A percentile compares a stretch with the other conserved stretches of the same genome.
These are phyloP conservation scores for Suhomyces canberraensis DNA, from an alignment of 805 yeast genomes.

Conservation along the genomic window DNA sequence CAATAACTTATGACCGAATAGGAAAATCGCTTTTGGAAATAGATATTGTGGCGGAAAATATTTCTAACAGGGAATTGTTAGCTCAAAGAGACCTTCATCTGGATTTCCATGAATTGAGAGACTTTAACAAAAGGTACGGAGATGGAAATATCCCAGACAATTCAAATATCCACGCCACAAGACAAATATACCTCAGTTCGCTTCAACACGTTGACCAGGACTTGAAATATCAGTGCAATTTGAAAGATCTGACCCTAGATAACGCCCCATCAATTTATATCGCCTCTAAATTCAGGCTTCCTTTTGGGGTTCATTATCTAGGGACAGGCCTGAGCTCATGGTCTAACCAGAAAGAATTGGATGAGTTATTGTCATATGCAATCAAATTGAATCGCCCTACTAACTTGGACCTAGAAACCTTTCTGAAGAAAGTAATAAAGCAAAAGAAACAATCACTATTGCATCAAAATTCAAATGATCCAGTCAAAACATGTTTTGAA, in stretches of 20 bases:
- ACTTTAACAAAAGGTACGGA: conserved; percentile 2
- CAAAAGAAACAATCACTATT: not conserved
- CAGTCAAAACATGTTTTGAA: conserved; percentile 10
- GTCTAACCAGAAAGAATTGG: conserved; percentile 28
- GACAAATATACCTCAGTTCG: conserved; percentile 45
- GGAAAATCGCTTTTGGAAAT: conserved; percentile 68
- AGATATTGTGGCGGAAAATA: conserved; percentile 61
- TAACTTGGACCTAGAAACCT: conserved; percentile 2
- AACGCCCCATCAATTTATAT: conserved; percentile 7
- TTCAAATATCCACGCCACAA: too few relatives aligned
- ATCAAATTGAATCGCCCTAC: conserved; percentile 18
- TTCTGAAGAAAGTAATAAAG: conserved; percentile 1
- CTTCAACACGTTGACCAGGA: conserved; percentile 57
- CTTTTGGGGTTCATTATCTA: conserved; percentile 7
- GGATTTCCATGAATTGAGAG: conserved; percentile 40
- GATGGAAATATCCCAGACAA: not conserved
- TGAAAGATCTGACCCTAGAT: conserved; percentile 21
- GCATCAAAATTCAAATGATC: not conserved
- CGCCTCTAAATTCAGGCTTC: conserved; percentile 3
- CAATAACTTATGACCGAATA: conserved; percentile 44
- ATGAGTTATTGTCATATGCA: conserved; percentile 29
- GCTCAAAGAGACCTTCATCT: conserved; percentile 48
- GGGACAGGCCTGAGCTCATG: conserved; percentile 26
- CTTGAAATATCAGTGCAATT: conserved; percentile 47
- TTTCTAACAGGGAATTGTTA: conserved; percentile 51